Base-by-base conservation (phyloP, 768 basidiomycete genomes). In the Cystofilobasidium capitatum region DNA sequence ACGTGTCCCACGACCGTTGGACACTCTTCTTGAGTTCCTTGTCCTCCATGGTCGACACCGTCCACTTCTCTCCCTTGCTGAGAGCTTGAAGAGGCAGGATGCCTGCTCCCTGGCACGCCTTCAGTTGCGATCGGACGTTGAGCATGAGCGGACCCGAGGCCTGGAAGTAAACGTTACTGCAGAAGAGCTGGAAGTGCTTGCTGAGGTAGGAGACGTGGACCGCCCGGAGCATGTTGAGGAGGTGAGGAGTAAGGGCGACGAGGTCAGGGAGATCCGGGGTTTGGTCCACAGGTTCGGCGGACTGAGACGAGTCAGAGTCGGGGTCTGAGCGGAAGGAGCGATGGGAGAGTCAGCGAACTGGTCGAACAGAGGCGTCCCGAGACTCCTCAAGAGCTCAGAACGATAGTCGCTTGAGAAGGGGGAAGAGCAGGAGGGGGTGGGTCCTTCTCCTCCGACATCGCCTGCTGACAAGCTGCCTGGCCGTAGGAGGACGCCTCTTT, bases 41-140 rank as follows among this genome's bases (percentile, higher is more conserved):
- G 39, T 61, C 59, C 44, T 61, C 59, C 14, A 45, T 45, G 1
- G 39, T 31, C 26, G 59, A 40, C 4, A 61, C 59, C 1, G 59
- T 61, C 59, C 59, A 61, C 39, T 45, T 45, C 16, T 61, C 44
- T 36, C 59, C 59, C 44, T 61, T 61, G 59, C 24, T 42, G 59
- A 61, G 59, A 10, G 39, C 36, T 26, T 42, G 44, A 6, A 61
- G 24, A 26, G 59, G 59, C 2, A 61, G 59, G 17, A 22, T 8
- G 35, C 59, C 59, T 9, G 59, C 59, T 29, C 59, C 59, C 59
- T 42, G 39, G 14, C 24, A 61, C 31, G 59, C 59, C 44, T 61
- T 61, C 22, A 61, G 39, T 26, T 61, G 59, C 14, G 40, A 20
- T 3, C 59, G 36, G 20, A 35, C 59, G 9, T 26, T 61, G 40